These are phyloP conservation scores for Rhynchosporium agropyri DNA, from an alignment of 2,329 filamentous ascomycete genomes.

Conservation along the genomic window DNA sequence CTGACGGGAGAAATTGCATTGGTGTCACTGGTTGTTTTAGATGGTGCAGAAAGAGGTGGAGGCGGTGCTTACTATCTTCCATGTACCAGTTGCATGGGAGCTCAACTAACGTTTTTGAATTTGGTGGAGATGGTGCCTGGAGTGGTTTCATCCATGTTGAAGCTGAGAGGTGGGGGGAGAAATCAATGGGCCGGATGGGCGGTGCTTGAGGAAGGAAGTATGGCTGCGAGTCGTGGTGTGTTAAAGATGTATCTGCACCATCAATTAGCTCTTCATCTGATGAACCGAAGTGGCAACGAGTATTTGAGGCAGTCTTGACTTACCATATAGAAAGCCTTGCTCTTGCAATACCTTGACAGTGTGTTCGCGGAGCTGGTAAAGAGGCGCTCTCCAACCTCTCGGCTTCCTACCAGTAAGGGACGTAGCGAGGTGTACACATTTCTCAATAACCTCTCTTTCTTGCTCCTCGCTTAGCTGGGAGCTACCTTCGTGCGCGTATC, in stretches of 20 bases:
- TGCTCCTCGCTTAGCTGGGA: constrained; percentile 51
- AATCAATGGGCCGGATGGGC: constrained; percentile 47
- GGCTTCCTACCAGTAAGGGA: constrained; percentile 50
- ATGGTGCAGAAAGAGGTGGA: neutral
- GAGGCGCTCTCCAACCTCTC: constrained; percentile 53
- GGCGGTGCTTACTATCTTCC: constrained; percentile 46
- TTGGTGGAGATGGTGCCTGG: constrained; percentile 37
- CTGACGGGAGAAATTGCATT: constrained; percentile 43
- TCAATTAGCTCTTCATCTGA: neutral
- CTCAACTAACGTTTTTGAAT: constrained; percentile 47
- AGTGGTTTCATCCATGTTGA: constrained; percentile 52
- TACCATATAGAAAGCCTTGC: constrained; percentile 51
- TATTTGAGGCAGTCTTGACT: constrained; percentile 1
- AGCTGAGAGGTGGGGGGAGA: constrained; percentile 40
- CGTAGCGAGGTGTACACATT: constrained; percentile 50
- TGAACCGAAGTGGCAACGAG: neutral
- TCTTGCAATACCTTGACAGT: constrained; percentile 53
- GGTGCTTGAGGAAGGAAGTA: constrained; percentile 50
- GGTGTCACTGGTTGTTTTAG: constrained; percentile 28
- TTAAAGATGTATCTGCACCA: constrained; percentile 49
- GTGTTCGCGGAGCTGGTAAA: constrained; percentile 53
- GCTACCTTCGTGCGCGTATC: constrained; percentile 42
- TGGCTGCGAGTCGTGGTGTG: constrained; percentile 53
- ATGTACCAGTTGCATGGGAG: constrained; percentile 55
- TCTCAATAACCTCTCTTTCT: constrained; percentile 52